Base-by-base conservation (phyloP, 495 filamentous ascomycete species). In the Chaetomium fimeti region DNA sequence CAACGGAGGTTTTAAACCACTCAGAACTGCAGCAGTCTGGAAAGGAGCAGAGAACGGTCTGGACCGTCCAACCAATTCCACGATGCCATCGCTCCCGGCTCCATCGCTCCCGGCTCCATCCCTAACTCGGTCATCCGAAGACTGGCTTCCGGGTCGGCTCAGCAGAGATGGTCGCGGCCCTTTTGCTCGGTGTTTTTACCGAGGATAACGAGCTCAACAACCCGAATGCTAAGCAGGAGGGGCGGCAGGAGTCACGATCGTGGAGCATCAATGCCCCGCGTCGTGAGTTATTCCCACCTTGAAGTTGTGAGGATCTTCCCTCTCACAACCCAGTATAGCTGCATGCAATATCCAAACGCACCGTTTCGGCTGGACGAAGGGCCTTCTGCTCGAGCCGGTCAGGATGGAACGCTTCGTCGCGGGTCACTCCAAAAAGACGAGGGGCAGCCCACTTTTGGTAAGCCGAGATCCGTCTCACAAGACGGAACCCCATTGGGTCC, bases 71-170 rank as follows among this genome's bases (percentile, higher is more conserved):
- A 5, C 53, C 53, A 43, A 32, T 38, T 29, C 47, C 54, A 27
- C 57, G 40, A 57, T 11, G 32, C 32, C 22, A 22, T 27, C 63
- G 27, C 18, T 40, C 53, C 40, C 57, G 24, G 32, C 11, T 45
- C 42, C 11, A n/a, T n/a, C 42, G 11, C 8, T 15, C 42, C 11
- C 18, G 18, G 12, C 18, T n/a, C 47, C 8, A 60, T 64, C 25
- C 65, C 65, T 28, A 40, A 64, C 13, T 22, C n/a, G 57, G 65
- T 40, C 40, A 63, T 64, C 65, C 61, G 65, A 63, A 63, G 56
- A 11, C 43, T 66, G 18, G 27, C 13, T 5, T 49, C 42, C 24
- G 9, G 53, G 56, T 59, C 22, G 51, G 25, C 32, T 27, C 29
- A 42, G 47, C 43, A 20, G 8, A 58, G 42, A n/a, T n/a, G n/a